Conservation (phyloP, 768 basidiomycete genomes). For the Russula olivacea region DNA sequence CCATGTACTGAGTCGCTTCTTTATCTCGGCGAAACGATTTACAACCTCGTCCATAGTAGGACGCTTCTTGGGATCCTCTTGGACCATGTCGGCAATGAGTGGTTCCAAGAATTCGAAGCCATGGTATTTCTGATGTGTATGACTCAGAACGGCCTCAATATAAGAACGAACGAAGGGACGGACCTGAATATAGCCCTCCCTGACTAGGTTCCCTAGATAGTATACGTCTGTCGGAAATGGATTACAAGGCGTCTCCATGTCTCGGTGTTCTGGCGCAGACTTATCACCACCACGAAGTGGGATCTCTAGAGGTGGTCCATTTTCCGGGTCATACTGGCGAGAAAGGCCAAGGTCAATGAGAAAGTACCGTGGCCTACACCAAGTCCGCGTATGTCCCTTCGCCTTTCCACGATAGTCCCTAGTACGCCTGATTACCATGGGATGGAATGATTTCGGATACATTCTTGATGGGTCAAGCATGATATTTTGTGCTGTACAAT, state of each 20-base stretch:
- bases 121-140: background rate
- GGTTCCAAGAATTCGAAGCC: slow-evolving; percentile 9
- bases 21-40: background rate
- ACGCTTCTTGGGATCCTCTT: slow-evolving; percentile 32
- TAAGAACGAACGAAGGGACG: background rate
- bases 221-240: slow-evolving; percentile 21
- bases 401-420: slow-evolving; percentile 7
- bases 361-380: background rate
- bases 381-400: slow-evolving; percentile 3
- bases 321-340: background rate
- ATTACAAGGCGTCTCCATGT: slow-evolving; percentile 1
- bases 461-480: slow-evolving; percentile 18
- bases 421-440: background rate
- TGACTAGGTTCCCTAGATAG: slow-evolving; percentile 15
- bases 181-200: background rate
- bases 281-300: slow-evolving; percentile 20
- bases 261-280: slow-evolving; percentile 18
- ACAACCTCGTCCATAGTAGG: slow-evolving; percentile 34
- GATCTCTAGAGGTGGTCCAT: slow-evolving; percentile 8
- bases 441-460: slow-evolving; percentile 19
- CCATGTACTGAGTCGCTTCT: background rate
- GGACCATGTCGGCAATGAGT: slow-evolving; percentile 33
- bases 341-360: slow-evolving; percentile 22
- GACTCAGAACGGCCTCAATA: background rate
- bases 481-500: slow-evolving; percentile 12